phyloP scores from a whole-genome alignment of 2,329 filamentous ascomycete species.

The Paraphaeosphaeria minitans region DNA sequence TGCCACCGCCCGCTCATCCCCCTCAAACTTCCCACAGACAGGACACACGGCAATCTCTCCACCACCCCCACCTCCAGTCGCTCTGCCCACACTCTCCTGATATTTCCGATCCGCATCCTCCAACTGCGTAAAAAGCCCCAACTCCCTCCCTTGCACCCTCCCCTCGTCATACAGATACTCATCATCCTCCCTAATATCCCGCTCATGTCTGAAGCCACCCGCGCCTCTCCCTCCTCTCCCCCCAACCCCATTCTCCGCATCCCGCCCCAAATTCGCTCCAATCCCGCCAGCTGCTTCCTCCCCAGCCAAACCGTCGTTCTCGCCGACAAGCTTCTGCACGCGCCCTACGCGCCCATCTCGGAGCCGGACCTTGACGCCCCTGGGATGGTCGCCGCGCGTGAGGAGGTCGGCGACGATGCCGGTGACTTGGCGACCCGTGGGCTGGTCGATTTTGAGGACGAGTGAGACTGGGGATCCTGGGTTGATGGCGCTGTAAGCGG shows the following conservation, averaged over 20 bases:
- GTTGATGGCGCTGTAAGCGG: constrained; percentile 47
- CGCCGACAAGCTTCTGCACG: constrained; percentile 66
- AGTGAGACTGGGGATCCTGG: constrained; percentile 72
- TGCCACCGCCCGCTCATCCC: constrained; percentile 70
- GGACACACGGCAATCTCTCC: constrained; percentile 58
- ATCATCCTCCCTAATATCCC: constrained; percentile 36
- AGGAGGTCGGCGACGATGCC: constrained; percentile 71
- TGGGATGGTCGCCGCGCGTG: constrained; percentile 74
- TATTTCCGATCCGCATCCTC: constrained; percentile 34
- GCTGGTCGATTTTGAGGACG: constrained; percentile 76
- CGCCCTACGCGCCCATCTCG: constrained; percentile 73
- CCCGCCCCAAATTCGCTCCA: constrained; percentile 30
- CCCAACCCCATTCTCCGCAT: constrained; percentile 26
- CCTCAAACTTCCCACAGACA: constrained; percentile 69
- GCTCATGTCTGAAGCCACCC: constrained; percentile 26
- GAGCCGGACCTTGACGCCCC: constrained; percentile 79
- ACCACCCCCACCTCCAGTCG: constrained; percentile 14
- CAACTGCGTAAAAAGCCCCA: constrained; percentile 29
- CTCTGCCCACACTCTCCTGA: constrained; percentile 29
- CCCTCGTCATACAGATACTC: constrained; percentile 39
- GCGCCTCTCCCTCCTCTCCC: constrained; percentile 7
- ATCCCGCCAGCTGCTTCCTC: constrained; percentile 34
- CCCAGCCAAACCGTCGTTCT: constrained; percentile 25
- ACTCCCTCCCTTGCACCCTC: constrained; percentile 7
- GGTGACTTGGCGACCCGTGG: constrained; percentile 71